Base-by-base conservation (phyloP, 805 yeast genomes). In the Ogataea nakhonphanomensis region DNA sequence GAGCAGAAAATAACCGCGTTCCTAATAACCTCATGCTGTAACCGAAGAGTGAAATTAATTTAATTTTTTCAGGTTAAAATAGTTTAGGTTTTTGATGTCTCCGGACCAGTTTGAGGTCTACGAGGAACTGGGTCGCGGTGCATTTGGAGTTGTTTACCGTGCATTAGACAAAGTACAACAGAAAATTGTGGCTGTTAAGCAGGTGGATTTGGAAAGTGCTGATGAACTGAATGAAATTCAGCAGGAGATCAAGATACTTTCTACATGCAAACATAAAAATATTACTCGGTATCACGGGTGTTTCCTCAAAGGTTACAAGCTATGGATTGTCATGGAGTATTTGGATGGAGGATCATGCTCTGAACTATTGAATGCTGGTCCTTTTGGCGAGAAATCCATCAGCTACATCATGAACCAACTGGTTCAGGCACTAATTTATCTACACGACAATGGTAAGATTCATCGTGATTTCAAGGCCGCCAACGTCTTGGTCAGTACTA, bases 381-480 rank as follows among this genome's bases (percentile, higher is more conserved):
- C 84, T 0, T 73, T 84, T 30, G 61, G 67, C 9, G 86, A 82
- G 55, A 69, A 67, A 22, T 65, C 63, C 2, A 74, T 84, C 22
- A 77, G 79, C 42, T 55, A 69, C 15, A 69, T 84, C 0, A 63
- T 81, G 44, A 60, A 67, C 22, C 80, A 80, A 37, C 66, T 84
- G 5, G 61, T 85, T 15, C 47, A 66, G 8, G 95, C 88, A 0
- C 65, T 84, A 29, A 67, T 67, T 6, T 84, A 84, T 59, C 61
- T 84, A 57, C 96, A 84, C 54, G 61, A 62, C 4, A 79, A 72
- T 45, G 87, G 88, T 8, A 82, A 84, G 53, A 90, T 91, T 30
- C 99, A 91, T 58, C 66, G 98, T 45, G 98, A 91, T 60, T 85
- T 91, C 38, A 91, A 90, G 58, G 95, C 97, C 2, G 98, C 96